These are phyloP conservation scores for Acrodontium crateriforme DNA, from an alignment of 2,329 filamentous ascomycete species.

Conservation along the genomic window DNA sequence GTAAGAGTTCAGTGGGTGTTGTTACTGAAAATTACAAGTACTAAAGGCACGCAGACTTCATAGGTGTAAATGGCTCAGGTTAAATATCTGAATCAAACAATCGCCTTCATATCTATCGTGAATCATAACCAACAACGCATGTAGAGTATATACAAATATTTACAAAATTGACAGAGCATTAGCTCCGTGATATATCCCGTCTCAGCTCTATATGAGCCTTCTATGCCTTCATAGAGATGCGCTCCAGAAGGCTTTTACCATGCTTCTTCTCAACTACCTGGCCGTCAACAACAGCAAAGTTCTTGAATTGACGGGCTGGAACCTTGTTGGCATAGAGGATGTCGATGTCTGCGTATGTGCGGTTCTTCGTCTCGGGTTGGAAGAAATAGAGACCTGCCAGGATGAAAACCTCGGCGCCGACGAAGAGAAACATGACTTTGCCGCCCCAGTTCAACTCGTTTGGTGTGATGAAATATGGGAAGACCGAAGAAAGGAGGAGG, in stretches of 20 bases:
- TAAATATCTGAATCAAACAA: too few relatives aligned
- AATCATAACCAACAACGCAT: too few relatives aligned
- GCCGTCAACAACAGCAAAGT: slow-evolving; percentile 11
- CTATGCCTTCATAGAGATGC: slow-evolving; percentile 10
- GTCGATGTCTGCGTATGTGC: slow-evolving; percentile 24
- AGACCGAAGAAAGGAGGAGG: slow-evolving; percentile 23
- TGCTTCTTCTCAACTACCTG: slow-evolving; percentile 11
- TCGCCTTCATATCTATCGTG: too few relatives aligned
- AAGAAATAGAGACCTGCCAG: slow-evolving; percentile 20
- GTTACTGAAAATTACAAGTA: too few relatives aligned
- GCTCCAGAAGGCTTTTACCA: slow-evolving; percentile 7
- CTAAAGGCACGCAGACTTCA: too few relatives aligned
- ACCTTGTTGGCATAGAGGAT: slow-evolving; percentile 9
- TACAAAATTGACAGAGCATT: too few relatives aligned
- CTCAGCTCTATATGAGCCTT: too few relatives aligned
- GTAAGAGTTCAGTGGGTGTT: too few relatives aligned
- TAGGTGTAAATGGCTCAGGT: too few relatives aligned
- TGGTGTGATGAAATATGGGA: slow-evolving; percentile 27
- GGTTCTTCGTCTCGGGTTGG: slow-evolving; percentile 28
- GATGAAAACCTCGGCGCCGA: slow-evolving; percentile 23
- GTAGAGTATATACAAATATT: too few relatives aligned
- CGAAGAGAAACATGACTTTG: slow-evolving; percentile 27
- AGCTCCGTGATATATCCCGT: too few relatives aligned
- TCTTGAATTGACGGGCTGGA: slow-evolving; percentile 11
- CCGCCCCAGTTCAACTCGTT: slow-evolving; percentile 27